phyloP scores from a whole-genome alignment of 148 eudicot species.

The Diospyros lotus region DNA sequence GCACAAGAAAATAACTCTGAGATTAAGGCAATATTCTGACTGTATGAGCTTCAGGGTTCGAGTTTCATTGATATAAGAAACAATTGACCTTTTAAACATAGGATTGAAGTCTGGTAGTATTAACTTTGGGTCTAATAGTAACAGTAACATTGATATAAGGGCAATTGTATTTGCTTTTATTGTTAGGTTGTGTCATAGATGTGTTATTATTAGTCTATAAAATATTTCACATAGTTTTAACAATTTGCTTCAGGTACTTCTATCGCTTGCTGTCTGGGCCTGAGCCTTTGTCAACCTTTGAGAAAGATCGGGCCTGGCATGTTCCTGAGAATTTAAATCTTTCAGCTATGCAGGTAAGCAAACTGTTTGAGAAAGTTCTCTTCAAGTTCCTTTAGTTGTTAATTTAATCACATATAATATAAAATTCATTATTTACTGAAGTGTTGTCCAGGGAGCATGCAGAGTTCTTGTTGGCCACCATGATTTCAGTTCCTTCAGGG shows the following conservation, averaged over 20 bases:
- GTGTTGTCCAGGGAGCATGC: slow-evolving; percentile 67
- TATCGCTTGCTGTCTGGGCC: slow-evolving; percentile 81
- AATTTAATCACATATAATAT: slow-evolving; percentile 3
- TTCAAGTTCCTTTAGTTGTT: slow-evolving; percentile 8
- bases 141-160: too few species aligned
- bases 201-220: neutral
- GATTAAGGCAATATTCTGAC: neutral
- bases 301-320: slow-evolving; percentile 94
- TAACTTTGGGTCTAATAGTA: neutral
- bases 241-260: slow-evolving; percentile 61
- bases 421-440: neutral
- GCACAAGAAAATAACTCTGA: neutral
- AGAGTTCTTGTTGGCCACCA: slow-evolving; percentile 74
- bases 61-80: neutral
- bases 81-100: neutral
- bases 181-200: neutral
- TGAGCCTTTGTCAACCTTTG: slow-evolving; percentile 68
- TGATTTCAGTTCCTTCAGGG: slow-evolving; percentile 97
- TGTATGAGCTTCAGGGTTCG: neutral
- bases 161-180: neutral
- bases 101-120: slow-evolving; percentile 1
- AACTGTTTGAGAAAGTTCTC: neutral
- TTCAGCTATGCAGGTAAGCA: slow-evolving; percentile 74
- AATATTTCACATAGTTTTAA: neutral
- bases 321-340: slow-evolving; percentile 76